These are phyloP conservation scores for Ophiosphaerella narmari DNA, from an alignment of 2,329 filamentous ascomycete species.

Conservation along the genomic window DNA sequence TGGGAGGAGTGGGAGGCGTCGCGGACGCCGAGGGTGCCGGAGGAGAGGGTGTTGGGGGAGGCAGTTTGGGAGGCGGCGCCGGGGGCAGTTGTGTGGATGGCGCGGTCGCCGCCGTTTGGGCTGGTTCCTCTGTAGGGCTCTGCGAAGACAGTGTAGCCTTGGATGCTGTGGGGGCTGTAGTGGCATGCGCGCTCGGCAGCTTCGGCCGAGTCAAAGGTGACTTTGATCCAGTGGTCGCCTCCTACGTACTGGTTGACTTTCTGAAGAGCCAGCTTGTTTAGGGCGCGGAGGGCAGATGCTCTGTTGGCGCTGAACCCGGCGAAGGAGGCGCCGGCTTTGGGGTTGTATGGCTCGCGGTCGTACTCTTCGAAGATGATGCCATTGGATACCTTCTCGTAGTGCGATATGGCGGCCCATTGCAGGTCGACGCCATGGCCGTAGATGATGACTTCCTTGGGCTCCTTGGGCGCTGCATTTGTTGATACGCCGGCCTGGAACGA, in stretches of 20 bases:
- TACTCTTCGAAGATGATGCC: constrained; percentile 93
- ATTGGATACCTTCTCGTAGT: constrained; percentile 80
- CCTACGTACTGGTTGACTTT: constrained; percentile 82
- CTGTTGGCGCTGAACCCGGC: constrained; percentile 71
- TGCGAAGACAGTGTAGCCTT: constrained; percentile 54
- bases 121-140: constrained; percentile 53
- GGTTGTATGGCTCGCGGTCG: constrained; percentile 76
- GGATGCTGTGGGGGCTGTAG: constrained; percentile 53
- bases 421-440: constrained; percentile 75
- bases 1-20: constrained; percentile 37
- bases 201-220: constrained; percentile 56
- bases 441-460: constrained; percentile 79
- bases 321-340: constrained; percentile 62
- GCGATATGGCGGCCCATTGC: constrained; percentile 83
- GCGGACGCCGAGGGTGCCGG: constrained; percentile 34
- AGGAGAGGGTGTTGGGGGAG: constrained; percentile 42
- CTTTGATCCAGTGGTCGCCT: constrained; percentile 84
- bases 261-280: constrained; percentile 73
- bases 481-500: constrained; percentile 35
- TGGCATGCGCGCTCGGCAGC: constrained; percentile 56
- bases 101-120: constrained; percentile 49
- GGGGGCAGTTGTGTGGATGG: constrained; percentile 46
- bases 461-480: constrained; percentile 50
- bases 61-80: constrained; percentile 32
- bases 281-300: constrained; percentile 67